Base-by-base conservation (phyloP, 2,329 filamentous ascomycete genomes). In the Chrysoporthe puriensis region DNA sequence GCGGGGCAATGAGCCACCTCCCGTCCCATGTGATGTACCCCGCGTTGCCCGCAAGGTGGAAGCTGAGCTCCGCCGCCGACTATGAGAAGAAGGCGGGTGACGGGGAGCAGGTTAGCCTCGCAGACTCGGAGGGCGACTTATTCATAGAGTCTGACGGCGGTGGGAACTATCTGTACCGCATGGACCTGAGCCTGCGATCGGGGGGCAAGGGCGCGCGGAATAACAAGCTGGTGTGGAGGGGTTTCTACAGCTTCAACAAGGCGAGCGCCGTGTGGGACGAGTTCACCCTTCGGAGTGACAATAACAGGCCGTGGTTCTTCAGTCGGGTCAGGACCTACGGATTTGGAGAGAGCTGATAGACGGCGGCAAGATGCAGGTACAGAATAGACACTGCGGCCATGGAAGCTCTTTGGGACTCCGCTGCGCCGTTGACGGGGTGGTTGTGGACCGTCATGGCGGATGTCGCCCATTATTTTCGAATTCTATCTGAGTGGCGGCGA, bases 211-310 rank as follows among this genome's bases (percentile, higher is more conserved):
- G 84, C 0, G 81, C 83, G 1, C 88, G 89, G 76, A 97, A 96
- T 74, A 97, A 95, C 70, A 97, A 96, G 79, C 80, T 99, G 62
- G 81, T 83, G 0, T 99, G 96, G 95, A 91, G 91, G 73, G 91
- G 91, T 0, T 97, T 94, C 76, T 97, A 93, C 88, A 95, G 90
- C 80, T 95, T 96, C 76, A 97, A 98, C 76, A 86, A 87, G 72
- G 78, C 97, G 74, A 97, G 93, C 8, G 94, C 97, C 76, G 94
- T 97, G 78, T 96, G 92, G 91, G 92, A 85, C 4, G 91, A 92
- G 79, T 98, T 98, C 78, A 78, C 79, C 16, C 77, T 89, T 50
- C 86, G 84, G 76, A 86, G 90, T 72, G 83, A 89, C 66, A 64
- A 64, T 32, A 65, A 56, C 54, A 90, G 88, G 77, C 83, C 88